Evolutionary conservation across 73 alveolate genomes (phyloP), one percentile per base, ranked within the genome.

Genomic region (Breviolum minutum): DNA sequence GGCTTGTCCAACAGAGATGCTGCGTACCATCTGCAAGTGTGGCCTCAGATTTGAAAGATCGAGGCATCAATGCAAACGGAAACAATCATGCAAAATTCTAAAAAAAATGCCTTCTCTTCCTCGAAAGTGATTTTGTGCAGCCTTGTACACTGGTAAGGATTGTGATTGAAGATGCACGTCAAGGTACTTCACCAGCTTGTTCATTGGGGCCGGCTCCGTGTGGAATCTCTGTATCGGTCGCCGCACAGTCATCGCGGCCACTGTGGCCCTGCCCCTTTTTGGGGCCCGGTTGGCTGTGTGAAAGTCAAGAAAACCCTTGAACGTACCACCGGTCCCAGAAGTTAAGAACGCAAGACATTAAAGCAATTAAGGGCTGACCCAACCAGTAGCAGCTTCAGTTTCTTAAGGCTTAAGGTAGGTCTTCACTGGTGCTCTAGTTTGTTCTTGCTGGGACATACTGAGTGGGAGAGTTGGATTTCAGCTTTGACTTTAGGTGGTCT

Each of bases 201-300:
- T 74, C 81, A 73, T 48, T 30, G 91, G 98, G 40, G 82, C 98
- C 29, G 98, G 98, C 87, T 92, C 98, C 2, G 98, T 92, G 98
- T 92, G 68, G 70, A 73, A 74, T 92, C 98, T 61, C 89, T 81
- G 98, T 81, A 92, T 92, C 64, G 86, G 89, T 29, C 98, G 98
- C 80, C 98, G 98, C 98, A 92, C 83, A 30, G 82, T 81, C 77
- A 30, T 29, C 77, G 85, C 96, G 74, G 86, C 81, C 91, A 30
- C 40, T 54, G 63, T 13, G 16, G 81, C 79, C 88, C 85, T 30
- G 64, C 84, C 95, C 92, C 73, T 74, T 83, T 83, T 20, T 81
- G 40, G 92, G 92, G 92, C 76, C 76, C 16, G 68, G 8, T 17
- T 12, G 92, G 92, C 92, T 26, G 12, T n/a, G 62, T 30, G 63